Percentiles rank a stretch among this genome's conserved stretches.
phyloP scores from a whole-genome alignment of 2,329 filamentous ascomycete species.

The Macrophomina phaseolina region DNA sequence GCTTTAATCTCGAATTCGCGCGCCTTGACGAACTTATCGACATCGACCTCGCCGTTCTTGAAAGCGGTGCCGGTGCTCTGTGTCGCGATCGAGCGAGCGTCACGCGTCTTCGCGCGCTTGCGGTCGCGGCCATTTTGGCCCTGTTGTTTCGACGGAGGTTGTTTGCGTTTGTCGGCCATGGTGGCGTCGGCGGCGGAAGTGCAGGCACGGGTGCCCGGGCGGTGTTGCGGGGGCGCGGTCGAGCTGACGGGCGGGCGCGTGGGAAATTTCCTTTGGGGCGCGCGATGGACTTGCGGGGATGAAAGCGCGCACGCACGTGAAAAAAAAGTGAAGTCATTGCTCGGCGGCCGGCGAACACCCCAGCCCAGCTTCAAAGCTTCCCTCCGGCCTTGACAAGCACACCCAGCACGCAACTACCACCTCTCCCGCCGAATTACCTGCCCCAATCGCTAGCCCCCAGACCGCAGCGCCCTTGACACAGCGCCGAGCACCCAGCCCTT shows the following conservation, averaged over 20 bases:
- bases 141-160: slow-evolving; percentile 8
- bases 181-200: not conserved
- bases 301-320: slow-evolving; percentile 21
- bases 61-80: slow-evolving; percentile 56
- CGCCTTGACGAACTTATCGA: slow-evolving; percentile 81
- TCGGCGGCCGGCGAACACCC: not conserved
- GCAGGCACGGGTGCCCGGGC: not conserved
- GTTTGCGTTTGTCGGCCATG: slow-evolving; percentile 28
- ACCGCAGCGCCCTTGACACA: not conserved
- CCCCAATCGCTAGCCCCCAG: not conserved
- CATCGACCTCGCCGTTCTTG: slow-evolving; percentile 77
- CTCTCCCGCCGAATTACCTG: not conserved
- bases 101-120: slow-evolving; percentile 26
- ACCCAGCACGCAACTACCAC: not conserved
- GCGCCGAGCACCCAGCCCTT: too few relatives aligned
- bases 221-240: not conserved
- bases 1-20: slow-evolving; percentile 90
- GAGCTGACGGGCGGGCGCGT: slow-evolving; percentile 1
- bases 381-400: too few relatives aligned
- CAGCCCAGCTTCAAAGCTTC: too few relatives aligned
- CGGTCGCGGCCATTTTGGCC: slow-evolving; percentile 24
- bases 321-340: slow-evolving; percentile 25
- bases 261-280: slow-evolving; percentile 22
- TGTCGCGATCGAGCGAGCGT: slow-evolving; percentile 37
- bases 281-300: not conserved